Percentiles rank a stretch among this genome's conserved stretches.
Conservation (phyloP, 108 stramenopile genomes). For the Cyclotella baltica region DNA sequence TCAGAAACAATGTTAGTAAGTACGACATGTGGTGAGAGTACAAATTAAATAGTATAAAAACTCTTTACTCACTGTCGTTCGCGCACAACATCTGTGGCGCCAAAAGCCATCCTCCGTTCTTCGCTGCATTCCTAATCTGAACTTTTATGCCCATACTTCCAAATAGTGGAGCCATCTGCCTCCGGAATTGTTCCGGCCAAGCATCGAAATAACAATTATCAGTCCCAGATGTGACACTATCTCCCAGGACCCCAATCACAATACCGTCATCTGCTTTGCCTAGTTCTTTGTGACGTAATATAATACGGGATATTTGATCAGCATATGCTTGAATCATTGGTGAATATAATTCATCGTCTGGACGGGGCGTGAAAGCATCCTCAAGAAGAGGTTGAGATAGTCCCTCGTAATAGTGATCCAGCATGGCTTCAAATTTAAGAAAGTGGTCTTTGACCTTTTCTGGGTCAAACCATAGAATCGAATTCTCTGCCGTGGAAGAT, state of each 20-base stretch:
- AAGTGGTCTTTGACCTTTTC: conserved; percentile 17
- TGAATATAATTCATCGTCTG: conserved; percentile 10
- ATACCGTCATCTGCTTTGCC: neutral
- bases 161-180: conserved; percentile 12
- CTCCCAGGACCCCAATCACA: conserved; percentile 9
- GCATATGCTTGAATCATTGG: conserved; percentile 13
- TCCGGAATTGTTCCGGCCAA: conserved; percentile 9
- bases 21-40: too few relatives aligned
- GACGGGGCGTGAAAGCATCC: neutral
- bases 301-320: conserved; percentile 8
- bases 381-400: conserved; percentile 1
- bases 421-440: conserved; percentile 24
- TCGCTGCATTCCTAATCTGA: conserved; percentile 15
- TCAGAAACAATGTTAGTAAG: too few relatives aligned
- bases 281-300: conserved; percentile 1
- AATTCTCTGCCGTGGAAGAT: neutral
- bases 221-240: conserved; percentile 9
- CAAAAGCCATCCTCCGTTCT: conserved; percentile 20
- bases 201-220: conserved; percentile 24
- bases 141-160: conserved; percentile 10
- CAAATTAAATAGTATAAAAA: too few relatives aligned
- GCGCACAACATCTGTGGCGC: conserved; percentile 19
- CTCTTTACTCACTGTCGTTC: conserved; percentile 9
- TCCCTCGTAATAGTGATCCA: conserved; percentile 23
- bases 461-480: conserved; percentile 8